Base-by-base conservation (phyloP, 106 monocot genomes). In the Allium fistulosum region DNA sequence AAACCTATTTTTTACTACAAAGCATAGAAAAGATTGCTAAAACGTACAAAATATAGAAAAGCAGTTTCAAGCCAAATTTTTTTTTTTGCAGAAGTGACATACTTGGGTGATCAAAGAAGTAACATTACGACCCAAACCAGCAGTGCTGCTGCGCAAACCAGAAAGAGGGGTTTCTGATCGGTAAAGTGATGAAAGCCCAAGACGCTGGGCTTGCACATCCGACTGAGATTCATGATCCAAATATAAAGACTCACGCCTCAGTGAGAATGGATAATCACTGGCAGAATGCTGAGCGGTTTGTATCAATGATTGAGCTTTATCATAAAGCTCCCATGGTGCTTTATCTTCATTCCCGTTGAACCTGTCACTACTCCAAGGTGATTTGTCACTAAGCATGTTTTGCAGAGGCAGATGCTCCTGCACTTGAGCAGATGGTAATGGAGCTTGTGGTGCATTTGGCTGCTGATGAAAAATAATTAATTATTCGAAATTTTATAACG, bases 71-170 rank as follows among this genome's bases (percentile, higher is more conserved):
- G 26, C 14, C 22, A 2, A 11, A 51, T 50, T 12, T 6, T 6
- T 17, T 12, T 58, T 15, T 58, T 8, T 16, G 49, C 51, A 68
- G 46, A 37, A 58, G 69, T 65, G 27, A 26, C 87, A 90, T 84
- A 91, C 94, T 85, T 91, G 91, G 49, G 94, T 83, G 67, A 95
- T 75, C 71, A 97, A 53, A 78, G 80, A 79, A 65, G 80, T 86
- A 69, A 70, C 67, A 74, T 47, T 57, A 12, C 88, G 85, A 14
- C 72, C 78, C 28, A 80, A 52, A n/a, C 77, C 85, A 37, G 37
- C 37, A 37, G 37, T 37, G 49, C 88, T 73, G 46, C 87, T 58
- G 17, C 81, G 80, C 64, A 81, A 57, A 7, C 77, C 79, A 68
- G 91, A 76, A 15, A 80, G 63, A 67, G 91, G 81, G 70, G 91